Percentiles rank a stretch among this genome's conserved stretches.
Conservation (phyloP, 2,329 filamentous ascomycete genomes). For the Penicillium frequentans region DNA sequence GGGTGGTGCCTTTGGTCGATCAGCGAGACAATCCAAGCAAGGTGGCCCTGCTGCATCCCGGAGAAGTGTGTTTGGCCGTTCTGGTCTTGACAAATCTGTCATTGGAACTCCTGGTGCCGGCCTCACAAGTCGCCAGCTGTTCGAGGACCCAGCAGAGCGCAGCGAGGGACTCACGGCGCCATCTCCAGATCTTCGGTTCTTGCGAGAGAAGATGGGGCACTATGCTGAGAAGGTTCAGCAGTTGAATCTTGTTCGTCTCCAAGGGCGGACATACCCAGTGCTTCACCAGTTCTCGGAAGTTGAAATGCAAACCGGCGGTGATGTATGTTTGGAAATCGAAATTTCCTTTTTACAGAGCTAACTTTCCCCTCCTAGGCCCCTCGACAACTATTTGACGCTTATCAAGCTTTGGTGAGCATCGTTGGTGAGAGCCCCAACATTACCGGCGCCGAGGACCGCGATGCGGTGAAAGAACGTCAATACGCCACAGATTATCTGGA, state of each 20-base stretch:
- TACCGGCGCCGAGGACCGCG: constrained; percentile 59
- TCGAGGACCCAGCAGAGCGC: constrained; percentile 65
- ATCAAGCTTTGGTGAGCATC: constrained; percentile 76
- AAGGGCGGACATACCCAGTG: constrained; percentile 68
- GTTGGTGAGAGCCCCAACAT: constrained; percentile 68
- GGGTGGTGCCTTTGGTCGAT: constrained; percentile 51
- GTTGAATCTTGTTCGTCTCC: constrained; percentile 72
- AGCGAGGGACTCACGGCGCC: constrained; percentile 51
- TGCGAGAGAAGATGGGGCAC: constrained; percentile 79
- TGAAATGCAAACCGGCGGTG: constrained; percentile 68
- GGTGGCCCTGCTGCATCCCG: constrained; percentile 43
- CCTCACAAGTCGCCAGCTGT: constrained; percentile 63
- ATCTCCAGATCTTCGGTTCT: constrained; percentile 70
- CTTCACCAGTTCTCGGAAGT: constrained; percentile 74
- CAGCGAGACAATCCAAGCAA: constrained; percentile 39
- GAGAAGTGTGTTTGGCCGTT: constrained; percentile 65
- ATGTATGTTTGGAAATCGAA: constrained; percentile 42
- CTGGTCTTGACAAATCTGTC: constrained; percentile 76
- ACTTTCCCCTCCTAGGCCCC: constrained; percentile 54
- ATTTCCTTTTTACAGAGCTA: constrained; percentile 8
- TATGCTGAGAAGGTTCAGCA: constrained; percentile 77
- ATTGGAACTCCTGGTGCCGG: constrained; percentile 73
- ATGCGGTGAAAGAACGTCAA: constrained; percentile 70
- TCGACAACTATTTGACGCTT: constrained; percentile 76
- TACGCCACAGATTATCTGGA: constrained; percentile 78